Evolutionary conservation across 2,329 filamentous ascomycete species (phyloP).

Genomic region (Escovopsis sp.): DNA sequence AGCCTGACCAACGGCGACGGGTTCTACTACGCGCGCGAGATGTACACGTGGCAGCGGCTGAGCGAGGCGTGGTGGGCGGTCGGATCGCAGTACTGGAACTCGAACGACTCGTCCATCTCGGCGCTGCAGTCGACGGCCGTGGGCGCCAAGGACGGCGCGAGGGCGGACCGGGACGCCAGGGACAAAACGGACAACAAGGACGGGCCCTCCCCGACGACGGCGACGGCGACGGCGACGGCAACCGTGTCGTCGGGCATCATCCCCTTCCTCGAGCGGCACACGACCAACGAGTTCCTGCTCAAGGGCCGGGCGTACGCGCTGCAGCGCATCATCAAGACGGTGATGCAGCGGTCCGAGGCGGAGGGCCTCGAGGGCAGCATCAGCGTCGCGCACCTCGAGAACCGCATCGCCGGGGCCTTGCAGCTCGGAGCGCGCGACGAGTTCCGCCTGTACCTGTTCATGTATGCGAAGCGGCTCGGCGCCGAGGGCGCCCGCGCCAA

Average conservation of each 20-base stretch:
- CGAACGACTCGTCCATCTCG: conserved; percentile 77
- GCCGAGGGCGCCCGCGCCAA: conserved; percentile 78
- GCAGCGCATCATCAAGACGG: conserved; percentile 77
- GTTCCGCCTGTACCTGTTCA: conserved; percentile 87
- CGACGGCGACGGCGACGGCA: conserved; percentile 31
- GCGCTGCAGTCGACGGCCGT: conserved; percentile 61
- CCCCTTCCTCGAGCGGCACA: conserved; percentile 84
- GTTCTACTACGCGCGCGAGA: conserved; percentile 70
- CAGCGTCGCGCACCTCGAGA: conserved; percentile 89
- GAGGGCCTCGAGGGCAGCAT: conserved; percentile 84
- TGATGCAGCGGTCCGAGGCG: conserved; percentile 79
- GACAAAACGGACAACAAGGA: too few relatives aligned
- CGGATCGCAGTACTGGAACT: conserved; percentile 97
- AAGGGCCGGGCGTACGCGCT: conserved; percentile 86
- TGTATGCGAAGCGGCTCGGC: conserved; percentile 93
- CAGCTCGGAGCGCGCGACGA: conserved; percentile 79
- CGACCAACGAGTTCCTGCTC: conserved; percentile 80
- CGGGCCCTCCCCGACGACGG: conserved; percentile 19
- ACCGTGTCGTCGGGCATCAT: conserved; percentile 81
- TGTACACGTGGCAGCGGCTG: conserved; percentile 90
- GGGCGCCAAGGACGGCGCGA: conserved; percentile 28
- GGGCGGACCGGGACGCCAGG: too few relatives aligned
- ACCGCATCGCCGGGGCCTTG: conserved; percentile 77
- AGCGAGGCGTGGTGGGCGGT: conserved; percentile 98
- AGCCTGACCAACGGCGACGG: conserved; percentile 90